phyloP scores from a whole-genome alignment of 148 eudicot genomes.

The Rheum nobile region DNA sequence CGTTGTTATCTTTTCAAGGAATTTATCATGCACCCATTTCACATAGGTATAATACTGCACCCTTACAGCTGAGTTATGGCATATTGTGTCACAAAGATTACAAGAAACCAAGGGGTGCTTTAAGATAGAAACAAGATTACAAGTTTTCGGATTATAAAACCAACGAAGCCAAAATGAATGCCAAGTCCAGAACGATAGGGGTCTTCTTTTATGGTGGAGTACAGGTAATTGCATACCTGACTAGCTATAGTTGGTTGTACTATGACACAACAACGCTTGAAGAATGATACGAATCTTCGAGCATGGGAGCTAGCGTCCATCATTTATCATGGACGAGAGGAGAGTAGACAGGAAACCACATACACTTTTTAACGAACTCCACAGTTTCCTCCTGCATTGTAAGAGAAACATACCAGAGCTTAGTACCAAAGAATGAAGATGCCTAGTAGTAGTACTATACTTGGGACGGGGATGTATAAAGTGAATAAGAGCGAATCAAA shows the following conservation, averaged over 20 bases:
- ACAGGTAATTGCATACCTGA: not conserved
- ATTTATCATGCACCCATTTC: no score
- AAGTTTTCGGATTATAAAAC: not conserved
- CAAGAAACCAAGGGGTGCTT: not conserved
- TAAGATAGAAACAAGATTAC: not conserved
- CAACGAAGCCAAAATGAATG: not conserved
- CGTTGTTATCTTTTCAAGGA: no score
- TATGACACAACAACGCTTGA: not conserved
- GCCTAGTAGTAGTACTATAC: no score
- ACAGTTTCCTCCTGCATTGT: slow-evolving; percentile 62
- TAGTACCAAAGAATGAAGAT: not conserved
- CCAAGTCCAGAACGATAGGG: no score
- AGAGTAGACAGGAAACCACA: slow-evolving; percentile 91
- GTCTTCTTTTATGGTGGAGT: not conserved
- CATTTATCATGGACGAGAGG: slow-evolving; percentile 86
- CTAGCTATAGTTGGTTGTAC: not conserved
- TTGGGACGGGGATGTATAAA: no score
- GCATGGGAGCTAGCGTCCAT: not conserved
- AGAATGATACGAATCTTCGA: not conserved
- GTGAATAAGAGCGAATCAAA: not conserved
- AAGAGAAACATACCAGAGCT: not conserved
- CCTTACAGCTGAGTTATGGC: not conserved
- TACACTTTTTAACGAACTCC: slow-evolving; percentile 53
- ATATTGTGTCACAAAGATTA: not conserved
- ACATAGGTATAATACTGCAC: no score